Base-by-base conservation (phyloP, 345 rosid species). In the Anacardium occidentale region DNA sequence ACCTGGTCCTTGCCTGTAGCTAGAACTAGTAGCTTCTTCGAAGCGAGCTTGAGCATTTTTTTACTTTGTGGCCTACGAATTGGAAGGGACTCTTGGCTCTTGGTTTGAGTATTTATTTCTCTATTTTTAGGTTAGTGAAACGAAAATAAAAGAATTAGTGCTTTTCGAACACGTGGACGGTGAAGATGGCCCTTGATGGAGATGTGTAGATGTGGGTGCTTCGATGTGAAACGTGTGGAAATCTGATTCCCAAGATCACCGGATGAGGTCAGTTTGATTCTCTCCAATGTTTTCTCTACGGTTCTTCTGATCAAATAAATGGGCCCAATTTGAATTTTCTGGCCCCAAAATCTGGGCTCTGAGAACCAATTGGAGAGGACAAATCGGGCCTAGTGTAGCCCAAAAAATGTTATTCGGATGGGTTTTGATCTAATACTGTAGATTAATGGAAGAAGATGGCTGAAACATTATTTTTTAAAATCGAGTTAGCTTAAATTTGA, bases 1-100 rank as follows among this genome's bases (percentile, higher is more conserved):
- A 80, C 25, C 44, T 83, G 70, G 4, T 74, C 65, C 66, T 68
- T 77, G 51, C 69, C 64, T 9, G 82, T 57, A n/a, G 84, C 80
- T 12, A 75, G 68, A 66, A 80, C 89, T 29, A 86, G 75, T 6
- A 79, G 34, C 78, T 78, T 87, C 86, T 79, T 86, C 21, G 87
- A 73, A 9, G 78, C 81, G 48, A 84, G 76, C 73, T 85, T 76
- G 71, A 90, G 26, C 98, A 92, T 90, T 61, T 62, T 75, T 17
- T 12, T 5, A 1, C 0, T 37, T 1, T 37, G 42, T 37, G 8
- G 42, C 42, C 42, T 37, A 5, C 8, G 9, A 37, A 37, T 34
- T 34, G 37, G 6, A 7, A 34, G 0, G 6, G 9, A 7, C 8
- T 7, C 42, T 0, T 0, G 42, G 42, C 8, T 37, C 42, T 37